Evolutionary conservation across 768 basidiomycete species (phyloP), one percentile per base, ranked within the genome.

Genomic region (Kwoniella botswanensis): DNA sequence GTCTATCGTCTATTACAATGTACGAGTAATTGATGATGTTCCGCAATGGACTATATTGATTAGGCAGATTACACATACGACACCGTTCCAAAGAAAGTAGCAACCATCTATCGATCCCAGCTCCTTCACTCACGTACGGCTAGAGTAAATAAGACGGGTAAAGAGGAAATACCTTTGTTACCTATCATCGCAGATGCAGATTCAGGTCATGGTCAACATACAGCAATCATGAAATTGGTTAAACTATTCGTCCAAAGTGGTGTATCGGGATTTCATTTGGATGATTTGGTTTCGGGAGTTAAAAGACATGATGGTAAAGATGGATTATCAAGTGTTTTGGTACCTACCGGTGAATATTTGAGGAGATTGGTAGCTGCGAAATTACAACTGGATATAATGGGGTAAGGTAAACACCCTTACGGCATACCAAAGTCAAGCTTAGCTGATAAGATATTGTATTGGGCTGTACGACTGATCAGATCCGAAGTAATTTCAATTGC

Each of bases 211-310:
- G 95, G 95, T 59, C 94, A 94, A 18, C 86, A 91, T n/a, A 93
- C 93, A 21, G 88, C 93, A 15, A 92, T 96, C 62, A 93, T 98
- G 91, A 98, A 97, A 85, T 88, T 98, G 9, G 89, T 89, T 46
- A 98, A 97, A 79, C 86, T 94, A 22, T 96, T 98, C 77, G 94
- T 93, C n/a, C 95, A 97, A 86, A 91, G 92, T 88, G 94, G 95
- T 26, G 92, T 93, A 15, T 88, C 94, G 10, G 95, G 88, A 17
- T 91, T 98, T 60, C 95, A 98, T 83, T 83, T 97, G 22, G 95
- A 98, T 82, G 95, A 98, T 84, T 93, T 96, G 21, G 29, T 67
- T 81, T 93, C 95, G 73, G 95, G 95, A 41, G 93, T 93, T 29
- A 97, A 97, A 86, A 95, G 97, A 50, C 54, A 64, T 46, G 67